A percentile compares a stretch with the other conserved stretches of the same genome.
phyloP scores from a whole-genome alignment of 75 land plant species.

The Ceratopteris richardii region DNA sequence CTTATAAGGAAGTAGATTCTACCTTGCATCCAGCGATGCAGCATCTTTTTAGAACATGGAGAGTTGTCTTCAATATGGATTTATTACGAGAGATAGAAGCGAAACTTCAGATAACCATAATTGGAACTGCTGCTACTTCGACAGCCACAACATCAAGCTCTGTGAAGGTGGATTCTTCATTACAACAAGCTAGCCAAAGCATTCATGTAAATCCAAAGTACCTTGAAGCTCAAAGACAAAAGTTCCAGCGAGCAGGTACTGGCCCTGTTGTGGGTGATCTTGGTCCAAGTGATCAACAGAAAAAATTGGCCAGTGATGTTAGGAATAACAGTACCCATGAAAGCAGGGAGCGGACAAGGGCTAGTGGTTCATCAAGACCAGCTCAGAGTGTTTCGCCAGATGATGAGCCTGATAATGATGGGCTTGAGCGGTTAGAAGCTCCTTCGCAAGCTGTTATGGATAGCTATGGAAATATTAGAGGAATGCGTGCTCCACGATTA shows the following conservation, averaged over 20 bases:
- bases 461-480: slow-evolving; percentile 59
- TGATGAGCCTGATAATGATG: no score
- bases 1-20: slow-evolving; percentile 68
- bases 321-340: no score
- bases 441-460: slow-evolving; percentile 32
- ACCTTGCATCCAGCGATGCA: slow-evolving; percentile 47
- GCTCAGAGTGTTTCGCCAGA: no score
- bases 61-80: slow-evolving; percentile 48
- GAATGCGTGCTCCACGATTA: slow-evolving; percentile 23
- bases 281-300: no score
- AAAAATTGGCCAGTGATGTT: no score
- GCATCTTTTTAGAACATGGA: slow-evolving; percentile 84
- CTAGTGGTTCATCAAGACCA: no score
- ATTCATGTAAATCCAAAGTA: slow-evolving; percentile 95
- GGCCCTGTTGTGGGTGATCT: no score
- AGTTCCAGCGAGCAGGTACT: not conserved
- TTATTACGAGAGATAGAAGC: slow-evolving; percentile 53
- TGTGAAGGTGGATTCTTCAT: slow-evolving; percentile 25
- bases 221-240: slow-evolving; percentile 54
- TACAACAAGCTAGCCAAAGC: slow-evolving; percentile 58
- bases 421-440: no score
- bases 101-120: slow-evolving; percentile 44
- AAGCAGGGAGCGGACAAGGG: no score
- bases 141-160: not conserved
- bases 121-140: slow-evolving; percentile 12